Percentiles rank a stretch among this genome's conserved stretches.
Evolutionary conservation across 768 basidiomycete genomes (phyloP).

Genomic region (Kwoniella sp.): DNA sequence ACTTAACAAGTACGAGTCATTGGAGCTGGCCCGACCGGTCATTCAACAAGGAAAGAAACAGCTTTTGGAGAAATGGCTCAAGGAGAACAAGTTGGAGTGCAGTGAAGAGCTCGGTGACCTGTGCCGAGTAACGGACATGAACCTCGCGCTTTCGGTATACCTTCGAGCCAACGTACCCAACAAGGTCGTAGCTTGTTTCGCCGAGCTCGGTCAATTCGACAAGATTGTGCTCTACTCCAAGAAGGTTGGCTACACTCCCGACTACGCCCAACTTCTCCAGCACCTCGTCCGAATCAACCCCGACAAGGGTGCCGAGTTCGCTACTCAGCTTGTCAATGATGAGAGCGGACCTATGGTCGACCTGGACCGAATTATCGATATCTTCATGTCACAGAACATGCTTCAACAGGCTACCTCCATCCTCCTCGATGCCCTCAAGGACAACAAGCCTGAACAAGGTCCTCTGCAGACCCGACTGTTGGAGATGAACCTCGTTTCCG

Average conservation of each 20-base stretch:
- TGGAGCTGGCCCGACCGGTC: slow-evolving; percentile 94
- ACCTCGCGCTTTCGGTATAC: slow-evolving; percentile 93
- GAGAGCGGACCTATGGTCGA: slow-evolving; percentile 90
- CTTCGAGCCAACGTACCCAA: slow-evolving; percentile 96
- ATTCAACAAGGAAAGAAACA: slow-evolving; percentile 95
- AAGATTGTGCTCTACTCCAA: slow-evolving; percentile 97
- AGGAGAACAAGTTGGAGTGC: slow-evolving; percentile 99
- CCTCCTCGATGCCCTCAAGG: slow-evolving; percentile 94
- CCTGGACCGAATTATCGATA: slow-evolving; percentile 93
- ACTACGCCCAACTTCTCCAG: slow-evolving; percentile 87
- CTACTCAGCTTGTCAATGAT: slow-evolving; percentile 89
- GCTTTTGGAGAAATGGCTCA: slow-evolving; percentile 96
- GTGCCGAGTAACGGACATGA: slow-evolving; percentile 92
- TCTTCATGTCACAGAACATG: slow-evolving; percentile 99
- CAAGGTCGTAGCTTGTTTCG: slow-evolving; percentile 98
- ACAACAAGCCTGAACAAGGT: slow-evolving; percentile 95
- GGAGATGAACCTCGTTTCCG: slow-evolving; percentile 96
- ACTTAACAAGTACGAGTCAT: slow-evolving; percentile 90
- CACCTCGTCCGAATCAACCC: slow-evolving; percentile 95
- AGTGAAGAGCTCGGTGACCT: slow-evolving; percentile 98
- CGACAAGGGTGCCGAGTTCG: slow-evolving; percentile 97
- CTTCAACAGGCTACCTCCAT: slow-evolving; percentile 98
- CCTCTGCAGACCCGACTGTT: slow-evolving; percentile 92
- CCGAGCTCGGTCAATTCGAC: slow-evolving; percentile 96
- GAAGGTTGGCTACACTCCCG: slow-evolving; percentile 91